Conservation (phyloP, 2,329 filamentous ascomycete species). For the Gremmenia infestans region DNA sequence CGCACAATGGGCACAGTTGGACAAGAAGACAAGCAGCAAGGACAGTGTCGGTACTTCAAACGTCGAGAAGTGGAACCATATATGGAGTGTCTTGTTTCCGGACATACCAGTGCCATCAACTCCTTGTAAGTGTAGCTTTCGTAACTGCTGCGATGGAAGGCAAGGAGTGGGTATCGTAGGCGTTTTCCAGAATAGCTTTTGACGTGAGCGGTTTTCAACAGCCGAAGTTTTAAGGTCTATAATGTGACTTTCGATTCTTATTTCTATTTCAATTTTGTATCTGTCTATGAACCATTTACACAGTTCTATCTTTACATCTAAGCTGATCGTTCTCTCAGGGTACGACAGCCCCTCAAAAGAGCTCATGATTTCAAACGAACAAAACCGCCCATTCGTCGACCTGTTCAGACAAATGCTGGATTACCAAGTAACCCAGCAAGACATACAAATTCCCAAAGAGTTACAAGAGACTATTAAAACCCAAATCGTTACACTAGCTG, state of each 20-base stretch:
- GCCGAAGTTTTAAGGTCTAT: no score
- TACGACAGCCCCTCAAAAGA: not conserved
- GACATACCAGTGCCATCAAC: not conserved
- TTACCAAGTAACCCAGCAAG: not conserved
- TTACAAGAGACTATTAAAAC: not conserved
- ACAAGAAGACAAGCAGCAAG: constrained; percentile 8
- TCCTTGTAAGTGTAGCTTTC: not conserved
- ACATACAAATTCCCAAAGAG: not conserved
- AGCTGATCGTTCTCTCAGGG: not conserved
- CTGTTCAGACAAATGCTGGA: not conserved
- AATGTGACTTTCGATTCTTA: not conserved
- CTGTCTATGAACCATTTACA: not conserved
- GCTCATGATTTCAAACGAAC: not conserved
- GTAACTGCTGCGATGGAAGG: not conserved
- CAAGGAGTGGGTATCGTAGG: not conserved
- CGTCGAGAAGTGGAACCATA: not conserved
- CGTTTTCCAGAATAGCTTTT: no score
- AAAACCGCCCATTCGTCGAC: not conserved
- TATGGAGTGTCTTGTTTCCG: not conserved
- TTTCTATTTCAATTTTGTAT: not conserved
- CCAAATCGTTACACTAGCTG: not conserved
- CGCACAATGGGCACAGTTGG: constrained; percentile 9
- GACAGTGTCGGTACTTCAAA: not conserved
- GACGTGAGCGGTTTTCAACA: no score
- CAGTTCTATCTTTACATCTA: not conserved